Evolutionary conservation across 2,329 filamentous ascomycete genomes (phyloP), one percentile per base, ranked within the genome.

Genomic region (Gaeumannomyces sp.): DNA sequence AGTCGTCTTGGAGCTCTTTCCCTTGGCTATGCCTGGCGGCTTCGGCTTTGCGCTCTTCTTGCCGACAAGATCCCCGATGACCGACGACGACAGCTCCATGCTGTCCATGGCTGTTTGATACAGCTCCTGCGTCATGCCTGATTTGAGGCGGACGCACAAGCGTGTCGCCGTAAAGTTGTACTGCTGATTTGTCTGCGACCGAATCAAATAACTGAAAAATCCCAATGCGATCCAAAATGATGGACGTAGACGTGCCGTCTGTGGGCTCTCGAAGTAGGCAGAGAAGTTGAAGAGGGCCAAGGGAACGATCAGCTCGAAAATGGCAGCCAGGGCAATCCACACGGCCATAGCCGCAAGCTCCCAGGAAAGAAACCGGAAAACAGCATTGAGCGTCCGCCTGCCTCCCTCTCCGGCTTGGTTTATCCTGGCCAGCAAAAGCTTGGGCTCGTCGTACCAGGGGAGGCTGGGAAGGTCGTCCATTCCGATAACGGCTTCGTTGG

Each of bases 81-180:
- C 76, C 63, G 85, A 82, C n/a, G 85, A 81, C 61, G 85, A 81
- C 58, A 85, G 74, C 66, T 84, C 82, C 80, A 84, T 84, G 1
- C 83, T 85, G 11, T 75, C 76, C 69, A 86, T 77, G 3, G 84
- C 83, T 59, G 79, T 81, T 67, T 80, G 79, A 68, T 87, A 86
- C 13, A 86, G 76, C 70, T 86, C 84, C 68, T 86, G 83, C 0
- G 83, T 85, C 65, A 87, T 76, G 33, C 80, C 83, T 33, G 83
- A 79, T 69, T 84, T 85, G 64, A 85, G 73, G 31, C 84, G 81
- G 50, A 86, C 82, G 45, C 85, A 73, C 59, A 86, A 72, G n/a
- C 83, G 77, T 2, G 84, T 86, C 8, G 82, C 83, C 2, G 76
- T 82, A 68, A 86, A 86, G 45, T 86, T 77, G 70, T 86, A 86